Conservation (phyloP, 179 eudicot genomes). For the Spergularia azorica region DNA sequence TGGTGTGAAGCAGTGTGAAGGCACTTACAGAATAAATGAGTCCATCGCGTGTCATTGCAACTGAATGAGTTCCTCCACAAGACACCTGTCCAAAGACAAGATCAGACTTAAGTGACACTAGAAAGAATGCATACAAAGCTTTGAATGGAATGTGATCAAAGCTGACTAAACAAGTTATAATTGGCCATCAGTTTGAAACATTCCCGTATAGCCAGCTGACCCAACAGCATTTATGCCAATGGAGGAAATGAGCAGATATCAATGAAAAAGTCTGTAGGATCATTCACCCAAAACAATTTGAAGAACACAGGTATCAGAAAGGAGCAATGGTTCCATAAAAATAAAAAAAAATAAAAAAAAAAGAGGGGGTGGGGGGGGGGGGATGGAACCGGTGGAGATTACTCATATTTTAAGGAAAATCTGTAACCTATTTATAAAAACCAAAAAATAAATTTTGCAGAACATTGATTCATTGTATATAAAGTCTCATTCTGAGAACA, state of each 20-base stretch:
- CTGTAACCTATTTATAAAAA: too few species aligned
- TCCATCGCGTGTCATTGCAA: conserved; percentile 92
- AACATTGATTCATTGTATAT: neutral
- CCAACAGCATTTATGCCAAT: too few species aligned
- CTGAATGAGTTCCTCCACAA: conserved; percentile 99
- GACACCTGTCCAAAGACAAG: conserved; percentile 53
- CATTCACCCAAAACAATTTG: too few species aligned
- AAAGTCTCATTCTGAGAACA: neutral
- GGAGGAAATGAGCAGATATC: too few species aligned
- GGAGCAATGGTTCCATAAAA: too few species aligned
- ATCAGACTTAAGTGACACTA: neutral
- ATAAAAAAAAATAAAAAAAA: too few species aligned
- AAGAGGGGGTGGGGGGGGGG: too few species aligned
- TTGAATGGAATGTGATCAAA: neutral
- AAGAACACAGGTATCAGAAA: too few species aligned
- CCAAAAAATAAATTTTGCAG: neutral
- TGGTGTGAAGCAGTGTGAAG: neutral
- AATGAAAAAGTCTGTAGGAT: too few species aligned
- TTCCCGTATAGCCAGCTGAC: conserved; percentile 1
- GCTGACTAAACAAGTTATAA: neutral
- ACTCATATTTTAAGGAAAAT: too few species aligned
- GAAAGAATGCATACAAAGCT: neutral
- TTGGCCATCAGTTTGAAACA: neutral
- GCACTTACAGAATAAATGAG: conserved; percentile 75
- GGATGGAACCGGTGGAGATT: too few species aligned